These are phyloP conservation scores for Zymoseptoria brevis DNA, from an alignment of 2,329 filamentous ascomycete species.

Conservation along the genomic window DNA sequence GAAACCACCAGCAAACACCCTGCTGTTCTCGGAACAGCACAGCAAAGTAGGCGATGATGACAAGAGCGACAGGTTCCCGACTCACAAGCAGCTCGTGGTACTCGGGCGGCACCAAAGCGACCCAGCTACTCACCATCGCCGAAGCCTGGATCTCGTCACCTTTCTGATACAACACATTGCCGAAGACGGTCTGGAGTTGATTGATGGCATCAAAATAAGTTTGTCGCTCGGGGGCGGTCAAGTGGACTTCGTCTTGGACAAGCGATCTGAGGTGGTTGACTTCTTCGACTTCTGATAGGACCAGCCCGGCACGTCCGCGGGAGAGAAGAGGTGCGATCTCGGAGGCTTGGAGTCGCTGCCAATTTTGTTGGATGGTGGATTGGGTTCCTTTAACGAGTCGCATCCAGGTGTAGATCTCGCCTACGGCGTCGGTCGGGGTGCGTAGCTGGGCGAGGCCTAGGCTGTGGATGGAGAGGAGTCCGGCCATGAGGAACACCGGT, in stretches of 20 bases:
- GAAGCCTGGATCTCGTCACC: neutral
- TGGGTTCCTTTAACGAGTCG: constrained; percentile 8
- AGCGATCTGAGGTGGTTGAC: constrained; percentile 6
- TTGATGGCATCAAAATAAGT: constrained; percentile 7
- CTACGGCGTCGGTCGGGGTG: constrained; percentile 8
- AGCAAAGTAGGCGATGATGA: constrained; percentile 10
- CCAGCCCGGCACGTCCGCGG: neutral
- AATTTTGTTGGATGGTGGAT: constrained; percentile 7
- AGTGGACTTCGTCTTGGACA: neutral
- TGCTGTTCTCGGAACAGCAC: constrained; percentile 8
- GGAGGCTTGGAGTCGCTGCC: constrained; percentile 7
- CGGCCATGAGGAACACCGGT: constrained; percentile 8
- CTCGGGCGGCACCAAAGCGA: neutral
- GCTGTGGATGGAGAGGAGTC: constrained; percentile 9
- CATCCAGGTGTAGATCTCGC: constrained; percentile 10
- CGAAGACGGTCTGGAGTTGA: constrained; percentile 7
- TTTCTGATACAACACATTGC: constrained; percentile 3
- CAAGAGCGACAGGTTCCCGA: constrained; percentile 6
- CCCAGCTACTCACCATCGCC: constrained; percentile 5
- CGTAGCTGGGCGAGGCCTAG: constrained; percentile 10
- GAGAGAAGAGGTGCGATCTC: constrained; percentile 9
- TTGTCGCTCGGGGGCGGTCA: neutral
- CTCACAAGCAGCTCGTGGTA: constrained; percentile 8
- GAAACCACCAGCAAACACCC: constrained; percentile 7
- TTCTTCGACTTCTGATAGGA: constrained; percentile 1